Percentiles rank a stretch among this genome's conserved stretches.
Evolutionary conservation across 495 filamentous ascomycete genomes (phyloP).

Genomic region (Penicillium coprophilum): DNA sequence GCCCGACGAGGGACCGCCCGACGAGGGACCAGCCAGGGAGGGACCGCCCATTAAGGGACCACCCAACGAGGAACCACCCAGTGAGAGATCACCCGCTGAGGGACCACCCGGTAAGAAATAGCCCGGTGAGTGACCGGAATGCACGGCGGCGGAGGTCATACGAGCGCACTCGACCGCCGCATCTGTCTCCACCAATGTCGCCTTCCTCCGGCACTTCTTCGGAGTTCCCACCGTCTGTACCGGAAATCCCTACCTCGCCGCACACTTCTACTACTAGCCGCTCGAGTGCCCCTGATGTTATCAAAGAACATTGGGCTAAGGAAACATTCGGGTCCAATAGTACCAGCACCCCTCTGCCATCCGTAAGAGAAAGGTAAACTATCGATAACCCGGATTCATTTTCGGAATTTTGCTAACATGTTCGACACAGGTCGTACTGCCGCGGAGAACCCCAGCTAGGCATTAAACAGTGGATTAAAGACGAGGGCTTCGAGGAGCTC

Average conservation of each 20-base stretch:
- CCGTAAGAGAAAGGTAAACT: slow-evolving; percentile 43
- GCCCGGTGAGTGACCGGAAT: slow-evolving; percentile 33
- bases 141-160: slow-evolving; percentile 40
- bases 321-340: slow-evolving; percentile 45
- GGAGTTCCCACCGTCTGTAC: not conserved
- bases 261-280: slow-evolving; percentile 39
- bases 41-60: not conserved
- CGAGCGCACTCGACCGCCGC: slow-evolving; percentile 37
- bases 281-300: slow-evolving; percentile 31
- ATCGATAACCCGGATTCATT: not conserved
- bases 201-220: slow-evolving; percentile 34
- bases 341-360: slow-evolving; percentile 40
- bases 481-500: slow-evolving; percentile 39
- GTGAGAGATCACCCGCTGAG: slow-evolving; percentile 1
- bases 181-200: slow-evolving; percentile 34
- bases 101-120: slow-evolving; percentile 22
- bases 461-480: slow-evolving; percentile 38
- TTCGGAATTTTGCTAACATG: not conserved
- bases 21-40: not conserved
- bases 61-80: slow-evolving; percentile 12
- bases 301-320: slow-evolving; percentile 53
- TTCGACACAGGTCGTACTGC: slow-evolving; percentile 44
- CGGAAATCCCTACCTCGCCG: slow-evolving; percentile 42
- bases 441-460: slow-evolving; percentile 42
- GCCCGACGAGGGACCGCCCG: not conserved